These are phyloP conservation scores for Rubia yunnanensis DNA, from an alignment of 257 asterid species.

Conservation along the genomic window DNA sequence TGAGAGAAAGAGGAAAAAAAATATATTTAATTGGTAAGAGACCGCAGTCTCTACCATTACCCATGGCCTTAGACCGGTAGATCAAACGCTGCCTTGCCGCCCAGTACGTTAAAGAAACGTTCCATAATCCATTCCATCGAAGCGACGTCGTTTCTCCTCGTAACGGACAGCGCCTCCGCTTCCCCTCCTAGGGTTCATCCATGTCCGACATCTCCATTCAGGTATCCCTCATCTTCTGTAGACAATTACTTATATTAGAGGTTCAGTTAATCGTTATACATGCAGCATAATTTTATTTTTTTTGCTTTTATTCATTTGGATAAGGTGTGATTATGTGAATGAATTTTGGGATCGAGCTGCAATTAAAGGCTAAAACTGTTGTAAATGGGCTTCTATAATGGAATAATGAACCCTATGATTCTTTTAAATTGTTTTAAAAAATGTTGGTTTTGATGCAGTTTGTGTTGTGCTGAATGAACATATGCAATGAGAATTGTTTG, in stretches of 20 bases:
- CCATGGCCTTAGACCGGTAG: no score
- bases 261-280: not conserved
- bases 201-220: constrained; percentile 3
- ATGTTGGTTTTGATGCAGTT: not conserved
- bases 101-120: not conserved
- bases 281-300: no score
- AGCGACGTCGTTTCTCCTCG: not conserved
- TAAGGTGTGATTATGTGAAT: not conserved
- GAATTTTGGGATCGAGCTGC: not conserved
- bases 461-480: not conserved
- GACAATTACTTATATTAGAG: not conserved
- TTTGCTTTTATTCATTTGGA: not conserved
- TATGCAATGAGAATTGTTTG: constrained; percentile 15
- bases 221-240: not conserved
- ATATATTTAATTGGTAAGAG: no score
- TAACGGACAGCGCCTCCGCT: not conserved
- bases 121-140: no score
- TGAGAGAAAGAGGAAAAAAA: no score
- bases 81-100: not conserved
- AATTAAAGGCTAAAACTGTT: not conserved
- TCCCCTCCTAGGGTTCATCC: not conserved
- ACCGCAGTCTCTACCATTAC: no score
- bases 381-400: not conserved
- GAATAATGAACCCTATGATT: not conserved
- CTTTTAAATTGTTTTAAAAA: not conserved